These are phyloP conservation scores for Blastomyces parvus DNA, from an alignment of 2,329 filamentous ascomycete species.

Conservation along the genomic window DNA sequence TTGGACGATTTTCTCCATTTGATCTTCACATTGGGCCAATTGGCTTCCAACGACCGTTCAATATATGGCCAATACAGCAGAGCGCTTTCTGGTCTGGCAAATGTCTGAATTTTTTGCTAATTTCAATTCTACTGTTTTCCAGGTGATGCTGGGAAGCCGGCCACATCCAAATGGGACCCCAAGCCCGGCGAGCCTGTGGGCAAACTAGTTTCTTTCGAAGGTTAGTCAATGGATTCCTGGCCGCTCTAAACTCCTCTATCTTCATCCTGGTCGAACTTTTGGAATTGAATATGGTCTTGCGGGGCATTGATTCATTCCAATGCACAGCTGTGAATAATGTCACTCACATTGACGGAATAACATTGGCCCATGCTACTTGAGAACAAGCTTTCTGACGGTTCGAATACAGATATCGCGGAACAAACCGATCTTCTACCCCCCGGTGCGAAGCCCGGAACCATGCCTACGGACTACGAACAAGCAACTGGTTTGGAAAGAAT, in stretches of 20 bases:
- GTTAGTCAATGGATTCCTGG: constrained; percentile 25
- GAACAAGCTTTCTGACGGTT: constrained; percentile 10
- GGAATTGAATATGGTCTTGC: background rate
- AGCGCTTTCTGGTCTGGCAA: too few relatives aligned
- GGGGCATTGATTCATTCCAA: background rate
- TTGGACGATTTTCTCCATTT: background rate
- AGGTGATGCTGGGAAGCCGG: constrained; percentile 14
- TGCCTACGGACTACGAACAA: constrained; percentile 92
- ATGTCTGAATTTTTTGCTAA: constrained; percentile 4
- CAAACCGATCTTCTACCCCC: constrained; percentile 76
- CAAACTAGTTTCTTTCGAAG: constrained; percentile 38
- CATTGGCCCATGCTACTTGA: background rate
- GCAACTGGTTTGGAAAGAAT: constrained; percentile 95
- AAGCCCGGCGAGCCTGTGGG: constrained; percentile 31
- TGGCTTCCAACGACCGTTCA: constrained; percentile 9
- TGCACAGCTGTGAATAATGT: background rate
- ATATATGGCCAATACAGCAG: constrained; percentile 1
- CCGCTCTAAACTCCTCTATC: constrained; percentile 12
- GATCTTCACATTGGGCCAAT: constrained; percentile 1
- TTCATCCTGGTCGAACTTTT: background rate
- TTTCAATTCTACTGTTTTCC: constrained; percentile 16
- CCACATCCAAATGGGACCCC: constrained; percentile 29
- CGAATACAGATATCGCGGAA: constrained; percentile 62
- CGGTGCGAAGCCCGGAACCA: constrained; percentile 69
- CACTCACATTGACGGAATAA: background rate